phyloP scores from a whole-genome alignment of 2,329 filamentous ascomycete genomes.

The Aspergillus intermedius region DNA sequence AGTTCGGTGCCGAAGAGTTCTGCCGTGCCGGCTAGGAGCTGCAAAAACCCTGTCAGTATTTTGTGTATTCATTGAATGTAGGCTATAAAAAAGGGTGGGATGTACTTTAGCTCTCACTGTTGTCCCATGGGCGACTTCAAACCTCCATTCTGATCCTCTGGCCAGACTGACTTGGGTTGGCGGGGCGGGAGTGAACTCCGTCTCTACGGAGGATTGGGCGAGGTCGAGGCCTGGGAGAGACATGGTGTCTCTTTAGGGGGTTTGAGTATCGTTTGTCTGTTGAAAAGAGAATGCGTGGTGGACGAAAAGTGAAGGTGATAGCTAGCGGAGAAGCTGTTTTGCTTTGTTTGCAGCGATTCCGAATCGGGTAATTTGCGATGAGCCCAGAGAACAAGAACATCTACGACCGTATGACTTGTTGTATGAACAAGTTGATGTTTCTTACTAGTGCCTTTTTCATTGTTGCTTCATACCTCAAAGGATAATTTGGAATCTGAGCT shows the following conservation, averaged over 20 bases:
- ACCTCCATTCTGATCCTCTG: slow-evolving; percentile 69
- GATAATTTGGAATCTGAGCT: too few relatives aligned
- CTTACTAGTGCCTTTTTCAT: too few relatives aligned
- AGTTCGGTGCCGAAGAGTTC: slow-evolving; percentile 96
- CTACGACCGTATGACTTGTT: too few relatives aligned
- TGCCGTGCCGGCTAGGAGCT: slow-evolving; percentile 73
- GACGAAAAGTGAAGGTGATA: background rate
- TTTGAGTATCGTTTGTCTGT: background rate
- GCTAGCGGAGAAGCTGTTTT: background rate
- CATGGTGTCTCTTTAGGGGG: slow-evolving; percentile 43
- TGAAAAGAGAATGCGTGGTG: background rate
- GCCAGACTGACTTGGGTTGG: slow-evolving; percentile 49
- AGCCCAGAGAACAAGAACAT: too few relatives aligned
- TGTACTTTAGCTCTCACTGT: slow-evolving; percentile 49
- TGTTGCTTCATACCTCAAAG: too few relatives aligned
- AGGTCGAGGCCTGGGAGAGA: slow-evolving; percentile 69
- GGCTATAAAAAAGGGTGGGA: background rate
- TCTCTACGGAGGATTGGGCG: slow-evolving; percentile 53
- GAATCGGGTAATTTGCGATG: background rate
- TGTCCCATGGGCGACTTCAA: slow-evolving; percentile 58
- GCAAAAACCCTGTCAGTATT: too few relatives aligned
- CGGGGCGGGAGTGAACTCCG: slow-evolving; percentile 29
- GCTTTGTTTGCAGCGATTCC: background rate
- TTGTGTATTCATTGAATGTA: slow-evolving; percentile 1
- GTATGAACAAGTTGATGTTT: too few relatives aligned